phyloP scores from a whole-genome alignment of 495 filamentous ascomycete genomes.

The Penicillium parvum region DNA sequence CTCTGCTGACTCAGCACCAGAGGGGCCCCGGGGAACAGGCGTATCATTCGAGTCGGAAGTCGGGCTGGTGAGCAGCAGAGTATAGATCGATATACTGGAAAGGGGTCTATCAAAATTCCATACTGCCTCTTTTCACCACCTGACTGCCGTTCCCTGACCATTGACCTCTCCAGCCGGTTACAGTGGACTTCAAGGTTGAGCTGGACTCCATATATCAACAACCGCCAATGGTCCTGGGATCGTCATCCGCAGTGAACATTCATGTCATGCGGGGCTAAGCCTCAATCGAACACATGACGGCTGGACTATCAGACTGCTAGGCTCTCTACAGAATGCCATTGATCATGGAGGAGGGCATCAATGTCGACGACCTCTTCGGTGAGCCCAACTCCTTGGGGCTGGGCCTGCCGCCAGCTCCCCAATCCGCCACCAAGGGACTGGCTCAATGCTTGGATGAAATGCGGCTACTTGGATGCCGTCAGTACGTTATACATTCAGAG shows the following conservation, averaged over 20 bases:
- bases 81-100: not conserved
- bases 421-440: conserved; percentile 62
- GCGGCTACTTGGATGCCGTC: conserved; percentile 71
- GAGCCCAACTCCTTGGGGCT: conserved; percentile 52
- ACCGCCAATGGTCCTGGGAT: conserved; percentile 3
- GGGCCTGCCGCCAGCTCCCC: conserved; percentile 50
- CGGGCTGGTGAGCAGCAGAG: not conserved
- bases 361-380: conserved; percentile 73
- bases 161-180: not conserved
- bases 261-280: conserved; percentile 10
- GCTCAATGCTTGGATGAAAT: conserved; percentile 74
- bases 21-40: not conserved
- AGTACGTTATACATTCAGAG: conserved; percentile 52
- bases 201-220: conserved; percentile 8
- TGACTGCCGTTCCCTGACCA: not conserved
- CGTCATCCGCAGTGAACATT: conserved; percentile 6
- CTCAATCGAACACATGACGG: conserved; percentile 1
- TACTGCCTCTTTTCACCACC: not conserved
- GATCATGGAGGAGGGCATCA: conserved; percentile 66
- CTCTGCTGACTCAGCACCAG: conserved; percentile 7
- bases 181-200: too few relatives aligned
- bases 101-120: not conserved
- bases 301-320: not conserved
- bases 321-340: conserved; percentile 29
- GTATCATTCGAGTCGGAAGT: not conserved